Percentiles rank a stretch among this genome's conserved stretches.
Conservation (phyloP, 306 rosid species). For the Dicorynia guianensis region DNA sequence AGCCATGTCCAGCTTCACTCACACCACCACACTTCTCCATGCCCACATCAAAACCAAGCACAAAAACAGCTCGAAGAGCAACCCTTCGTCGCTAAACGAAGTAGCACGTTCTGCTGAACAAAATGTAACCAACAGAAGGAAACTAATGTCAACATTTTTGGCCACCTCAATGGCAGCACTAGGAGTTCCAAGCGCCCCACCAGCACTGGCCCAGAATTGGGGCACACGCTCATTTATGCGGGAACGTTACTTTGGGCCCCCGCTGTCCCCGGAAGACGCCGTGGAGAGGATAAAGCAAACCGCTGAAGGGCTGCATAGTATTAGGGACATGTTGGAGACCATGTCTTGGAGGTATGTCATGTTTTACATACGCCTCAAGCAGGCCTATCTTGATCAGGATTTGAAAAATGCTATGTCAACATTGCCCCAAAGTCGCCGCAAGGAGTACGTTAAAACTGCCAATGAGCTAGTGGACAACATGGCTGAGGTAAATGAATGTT, state of each 20-base stretch:
- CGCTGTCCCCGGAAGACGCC: slow-evolving; percentile 79
- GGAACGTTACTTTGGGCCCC: slow-evolving; percentile 78
- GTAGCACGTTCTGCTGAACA: slow-evolving; percentile 34
- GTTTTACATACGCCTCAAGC: slow-evolving; percentile 76
- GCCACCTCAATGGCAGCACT: slow-evolving; percentile 51
- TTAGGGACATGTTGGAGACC: slow-evolving; percentile 82
- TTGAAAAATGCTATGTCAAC: slow-evolving; percentile 68
- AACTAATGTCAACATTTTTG: slow-evolving; percentile 56
- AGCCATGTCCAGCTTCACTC: slow-evolving; percentile 72
- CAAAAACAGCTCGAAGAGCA: background rate
- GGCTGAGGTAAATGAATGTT: slow-evolving; percentile 58
- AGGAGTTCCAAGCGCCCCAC: slow-evolving; percentile 30
- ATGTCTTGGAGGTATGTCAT: slow-evolving; percentile 94
- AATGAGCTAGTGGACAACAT: slow-evolving; percentile 84
- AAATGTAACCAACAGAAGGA: slow-evolving; percentile 54
- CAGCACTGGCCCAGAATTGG: slow-evolving; percentile 76
- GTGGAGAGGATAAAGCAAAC: slow-evolving; percentile 86
- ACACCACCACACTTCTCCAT: slow-evolving; percentile 62
- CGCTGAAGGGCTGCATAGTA: slow-evolving; percentile 82
- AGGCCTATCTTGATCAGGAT: slow-evolving; percentile 82
- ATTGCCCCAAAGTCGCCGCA: slow-evolving; percentile 63
- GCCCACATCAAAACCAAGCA: slow-evolving; percentile 57
- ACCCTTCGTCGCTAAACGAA: slow-evolving; percentile 18
- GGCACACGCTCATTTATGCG: slow-evolving; percentile 73
- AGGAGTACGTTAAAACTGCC: slow-evolving; percentile 71